Base-by-base conservation (phyloP, 257 asterid genomes). In the Solanum paucissectum region DNA sequence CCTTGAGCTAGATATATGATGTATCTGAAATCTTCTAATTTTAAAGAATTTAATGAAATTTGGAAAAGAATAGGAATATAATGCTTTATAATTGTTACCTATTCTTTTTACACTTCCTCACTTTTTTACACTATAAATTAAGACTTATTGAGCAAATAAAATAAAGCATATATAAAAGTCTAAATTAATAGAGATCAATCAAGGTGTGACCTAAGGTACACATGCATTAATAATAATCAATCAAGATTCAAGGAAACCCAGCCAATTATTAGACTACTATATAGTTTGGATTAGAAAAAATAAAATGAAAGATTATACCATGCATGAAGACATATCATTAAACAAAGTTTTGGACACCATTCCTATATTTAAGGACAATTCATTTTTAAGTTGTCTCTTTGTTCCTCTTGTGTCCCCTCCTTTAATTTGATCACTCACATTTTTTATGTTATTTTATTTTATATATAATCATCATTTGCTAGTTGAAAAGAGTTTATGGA, bases 241-340 rank as follows among this genome's bases (percentile, higher is more conserved):
- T 82, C 37, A 88, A 46, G 9, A 64, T n/a, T 73, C 42, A 25
- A 16, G 87, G 55, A 79, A 81, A 88, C 84, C 20, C 58, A 25
- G 7, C 73, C 46, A 32, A 88, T 66, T 37, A 66, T 86, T 32
- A 9, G 16, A 21, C 3, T 25, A 20, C 10, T 52, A 52, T 52
- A 52, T 16, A 5, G 9, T 27, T 36, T 27, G 68, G 34, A 52
- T 5, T 5, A 46, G 21, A 14, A 79, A 81, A 25, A 36, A 34
- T 9, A 9, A 37, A 38, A 76, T 21, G n/a, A 10, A 21, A 86
- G 87, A 73, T 52, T 52, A 52, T 89, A 38, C 89, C 89, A 32
- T 84, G 89, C 34, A 89, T 76, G 64, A 64, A 44, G 89, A 87
- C 91, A 49, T 72, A 33, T 82, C 29, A 21, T 9, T 71, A 64